These are phyloP conservation scores for Zostera marina DNA, from an alignment of 116 monocot species.

Conservation along the genomic window DNA sequence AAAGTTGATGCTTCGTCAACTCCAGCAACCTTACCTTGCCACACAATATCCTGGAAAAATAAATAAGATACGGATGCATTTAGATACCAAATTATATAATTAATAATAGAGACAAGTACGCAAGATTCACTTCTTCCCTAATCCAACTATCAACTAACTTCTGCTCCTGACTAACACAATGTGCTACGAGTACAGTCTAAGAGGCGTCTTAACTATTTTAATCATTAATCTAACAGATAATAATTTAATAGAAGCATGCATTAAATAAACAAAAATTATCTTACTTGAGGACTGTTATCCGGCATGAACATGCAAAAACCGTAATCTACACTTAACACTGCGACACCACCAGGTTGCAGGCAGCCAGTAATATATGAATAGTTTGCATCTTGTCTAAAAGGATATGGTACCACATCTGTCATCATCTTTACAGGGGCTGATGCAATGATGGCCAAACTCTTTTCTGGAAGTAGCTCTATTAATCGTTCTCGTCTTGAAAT, in stretches of 20 bases:
- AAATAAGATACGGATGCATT: constrained; percentile 1
- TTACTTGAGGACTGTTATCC: constrained; percentile 49
- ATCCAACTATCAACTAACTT: no score
- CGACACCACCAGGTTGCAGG: constrained; percentile 81
- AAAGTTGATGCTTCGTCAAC: constrained; percentile 56
- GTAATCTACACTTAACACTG: constrained; percentile 42
- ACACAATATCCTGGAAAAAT: constrained; percentile 39
- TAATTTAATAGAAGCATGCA: background rate
- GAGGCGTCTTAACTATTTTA: no score
- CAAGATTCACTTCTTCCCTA: no score
- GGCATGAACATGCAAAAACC: constrained; percentile 98
- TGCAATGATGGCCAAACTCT: constrained; percentile 74
- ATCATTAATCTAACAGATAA: background rate
- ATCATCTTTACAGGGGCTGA: constrained; percentile 93
- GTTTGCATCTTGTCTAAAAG: constrained; percentile 90
- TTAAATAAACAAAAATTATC: constrained; percentile 3
- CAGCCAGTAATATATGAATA: constrained; percentile 83
- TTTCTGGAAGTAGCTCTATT: constrained; percentile 68
- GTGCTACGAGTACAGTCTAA: no score
- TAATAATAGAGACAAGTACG: background rate
- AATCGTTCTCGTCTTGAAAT: constrained; percentile 50
- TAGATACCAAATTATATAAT: background rate
- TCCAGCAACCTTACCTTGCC: constrained; percentile 84
- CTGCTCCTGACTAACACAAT: no score
- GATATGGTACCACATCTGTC: constrained; percentile 91